Conservation (phyloP, 345 rosid genomes). For the Euphorbia lathyris region DNA sequence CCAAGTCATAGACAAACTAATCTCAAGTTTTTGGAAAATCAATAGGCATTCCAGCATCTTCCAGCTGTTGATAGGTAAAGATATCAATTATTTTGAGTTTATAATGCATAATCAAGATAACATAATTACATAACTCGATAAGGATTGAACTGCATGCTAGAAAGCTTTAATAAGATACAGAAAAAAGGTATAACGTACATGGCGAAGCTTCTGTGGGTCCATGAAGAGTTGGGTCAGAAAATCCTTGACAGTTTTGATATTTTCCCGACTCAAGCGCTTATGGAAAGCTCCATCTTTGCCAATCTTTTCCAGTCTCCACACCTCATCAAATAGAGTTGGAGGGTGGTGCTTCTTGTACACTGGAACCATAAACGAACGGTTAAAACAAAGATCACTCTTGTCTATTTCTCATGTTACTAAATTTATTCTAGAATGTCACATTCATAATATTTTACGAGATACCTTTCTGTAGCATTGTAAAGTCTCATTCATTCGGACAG, state of each 20-base stretch:
- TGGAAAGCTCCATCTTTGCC: slow-evolving; percentile 99
- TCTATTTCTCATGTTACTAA: slow-evolving; percentile 9
- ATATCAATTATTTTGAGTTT: background rate
- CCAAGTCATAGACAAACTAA: background rate
- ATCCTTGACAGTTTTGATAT: slow-evolving; percentile 75
- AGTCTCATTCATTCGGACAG: background rate
- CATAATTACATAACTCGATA: background rate
- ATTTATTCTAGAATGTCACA: background rate
- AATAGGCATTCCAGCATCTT: background rate
- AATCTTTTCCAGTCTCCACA: slow-evolving; percentile 97
- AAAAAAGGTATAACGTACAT: slow-evolving; percentile 38
- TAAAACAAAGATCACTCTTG: background rate
- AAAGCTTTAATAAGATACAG: background rate
- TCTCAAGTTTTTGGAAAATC: slow-evolving; percentile 1
- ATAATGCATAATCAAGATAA: background rate
- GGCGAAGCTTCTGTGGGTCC: slow-evolving; percentile 71
- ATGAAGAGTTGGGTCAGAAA: slow-evolving; percentile 63
- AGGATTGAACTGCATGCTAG: background rate
- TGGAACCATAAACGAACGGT: slow-evolving; percentile 36
- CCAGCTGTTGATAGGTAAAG: background rate
- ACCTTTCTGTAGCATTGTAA: background rate
- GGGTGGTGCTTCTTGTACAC: slow-evolving; percentile 98
- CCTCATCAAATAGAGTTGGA: slow-evolving; percentile 78
- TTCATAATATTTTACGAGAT: background rate
- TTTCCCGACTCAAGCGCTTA: slow-evolving; percentile 64